phyloP scores from a whole-genome alignment of 208 protist genomes.

The Wallacemonas collosoma region DNA sequence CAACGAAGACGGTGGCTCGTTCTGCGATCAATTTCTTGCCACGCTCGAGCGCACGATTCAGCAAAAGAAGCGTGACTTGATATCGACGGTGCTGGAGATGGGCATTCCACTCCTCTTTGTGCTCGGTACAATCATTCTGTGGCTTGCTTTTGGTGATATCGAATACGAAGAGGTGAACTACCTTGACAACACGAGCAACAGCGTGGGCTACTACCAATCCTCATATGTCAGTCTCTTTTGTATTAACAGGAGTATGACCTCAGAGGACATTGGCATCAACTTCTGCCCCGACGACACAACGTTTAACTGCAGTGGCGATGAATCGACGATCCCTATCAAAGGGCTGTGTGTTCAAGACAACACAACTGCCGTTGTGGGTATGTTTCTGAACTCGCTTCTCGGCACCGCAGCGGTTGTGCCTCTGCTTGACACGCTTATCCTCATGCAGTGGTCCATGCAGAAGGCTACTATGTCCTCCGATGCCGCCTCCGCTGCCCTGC shows the following conservation, averaged over 20 bases:
- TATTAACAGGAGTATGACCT: slow-evolving; percentile 7
- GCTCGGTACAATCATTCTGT: slow-evolving; percentile 41
- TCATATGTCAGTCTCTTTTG: slow-evolving; percentile 23
- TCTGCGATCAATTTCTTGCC: slow-evolving; percentile 44
- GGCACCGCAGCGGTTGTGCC: slow-evolving; percentile 17
- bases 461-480: slow-evolving; percentile 15
- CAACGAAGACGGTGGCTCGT: slow-evolving; percentile 38
- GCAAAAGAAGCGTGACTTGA: slow-evolving; percentile 31
- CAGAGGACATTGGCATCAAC: not conserved
- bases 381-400: slow-evolving; percentile 31
- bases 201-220: slow-evolving; percentile 12
- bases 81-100: slow-evolving; percentile 41
- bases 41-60: slow-evolving; percentile 48
- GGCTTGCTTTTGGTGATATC: slow-evolving; percentile 41
- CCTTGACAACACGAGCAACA: slow-evolving; percentile 16
- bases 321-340: slow-evolving; percentile 39
- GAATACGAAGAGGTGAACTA: slow-evolving; percentile 11
- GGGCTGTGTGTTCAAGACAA: slow-evolving; percentile 31
- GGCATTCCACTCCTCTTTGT: slow-evolving; percentile 57
- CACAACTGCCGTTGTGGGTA: slow-evolving; percentile 1
- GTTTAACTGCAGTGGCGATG: slow-evolving; percentile 42
- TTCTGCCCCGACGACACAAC: slow-evolving; percentile 5
- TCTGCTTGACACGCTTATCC: slow-evolving; percentile 21
- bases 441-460: slow-evolving; percentile 27
- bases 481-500: slow-evolving; percentile 18